Conservation (phyloP, 768 basidiomycete species). For the Russula griseocarnosa region DNA sequence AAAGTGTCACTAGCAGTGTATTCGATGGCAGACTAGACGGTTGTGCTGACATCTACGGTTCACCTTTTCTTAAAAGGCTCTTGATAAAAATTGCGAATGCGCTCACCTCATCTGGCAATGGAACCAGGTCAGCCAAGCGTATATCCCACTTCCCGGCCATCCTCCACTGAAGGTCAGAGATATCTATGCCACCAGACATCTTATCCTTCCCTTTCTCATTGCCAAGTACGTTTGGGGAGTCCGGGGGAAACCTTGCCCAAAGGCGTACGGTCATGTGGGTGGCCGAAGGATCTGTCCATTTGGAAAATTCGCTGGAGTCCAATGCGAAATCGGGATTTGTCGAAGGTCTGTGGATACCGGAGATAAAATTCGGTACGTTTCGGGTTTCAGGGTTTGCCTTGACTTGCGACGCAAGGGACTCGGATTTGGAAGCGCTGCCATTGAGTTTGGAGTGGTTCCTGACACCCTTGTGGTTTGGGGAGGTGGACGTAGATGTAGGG, state of each 20-base stretch:
- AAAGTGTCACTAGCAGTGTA: constrained; percentile 62
- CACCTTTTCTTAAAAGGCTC: constrained; percentile 1
- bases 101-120: constrained; percentile 60
- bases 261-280: constrained; percentile 52
- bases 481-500: constrained; percentile 3
- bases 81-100: constrained; percentile 21
- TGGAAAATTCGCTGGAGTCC: constrained; percentile 55
- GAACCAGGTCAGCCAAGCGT: constrained; percentile 52
- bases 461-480: constrained; percentile 7
- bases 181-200: constrained; percentile 18
- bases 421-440: constrained; percentile 13
- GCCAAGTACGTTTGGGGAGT: not conserved
- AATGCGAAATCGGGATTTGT: constrained; percentile 75
- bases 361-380: constrained; percentile 63
- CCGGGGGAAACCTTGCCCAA: constrained; percentile 45
- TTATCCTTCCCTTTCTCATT: constrained; percentile 24
- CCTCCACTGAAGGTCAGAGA: constrained; percentile 48
- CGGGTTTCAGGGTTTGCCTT: constrained; percentile 22
- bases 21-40: constrained; percentile 61
- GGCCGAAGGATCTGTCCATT: constrained; percentile 51
- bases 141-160: constrained; percentile 66
- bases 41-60: constrained; percentile 38
- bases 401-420: constrained; percentile 8
- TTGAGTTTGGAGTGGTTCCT: constrained; percentile 1
- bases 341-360: constrained; percentile 74